Base-by-base conservation (phyloP, 768 basidiomycete genomes). In the Auricularia auricula-judae region DNA sequence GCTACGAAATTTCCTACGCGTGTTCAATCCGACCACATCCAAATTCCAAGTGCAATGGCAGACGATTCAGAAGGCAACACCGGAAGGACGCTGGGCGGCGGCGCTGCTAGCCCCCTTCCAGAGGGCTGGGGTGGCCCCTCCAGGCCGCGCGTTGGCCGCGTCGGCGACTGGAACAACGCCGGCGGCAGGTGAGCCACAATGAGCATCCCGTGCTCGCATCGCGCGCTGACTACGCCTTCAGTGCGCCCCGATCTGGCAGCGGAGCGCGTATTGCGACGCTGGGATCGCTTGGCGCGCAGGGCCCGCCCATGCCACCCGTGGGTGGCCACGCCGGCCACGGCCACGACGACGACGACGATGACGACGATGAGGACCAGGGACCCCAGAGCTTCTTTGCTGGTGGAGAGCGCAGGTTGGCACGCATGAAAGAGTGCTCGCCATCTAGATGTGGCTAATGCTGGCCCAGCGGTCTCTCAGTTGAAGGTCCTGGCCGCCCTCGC, bases 341-440 rank as follows among this genome's bases (percentile, higher is more conserved):
- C 4, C 79, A 78, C 63, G 80, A 80, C 61, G 81, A 82, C 14
- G 84, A 83, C 35, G 84, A 84, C 1, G 81, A 79, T 11, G 79
- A 78, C 3, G 81, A 81, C 43, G 78, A 78, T 5, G 76, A 74
- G 7, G 79, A 81, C 53, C 79, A 80, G 42, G 80, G 81, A 18
- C 77, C 79, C 1, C 84, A 91, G 69, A 86, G 80, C 68, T 91
- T 87, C 82, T 98, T 92, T 74, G 88, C 96, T 3, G 96, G 96
- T n/a, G 96, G 96, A 0, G 96, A 96, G 73, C 80, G 91, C 71
- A 94, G 93, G 94, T 91, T 39, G 36, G 72, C 62, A 33, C 4
- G 16, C 21, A 11, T 8, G 23, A 54, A 61, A 33, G 67, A 23
- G 63, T 63, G 5, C 23, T 43, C 36, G 43, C 59, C 3, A 64